These are phyloP conservation scores for Vaccinium myrtillus DNA, from an alignment of 148 eudicot genomes.

Conservation along the genomic window DNA sequence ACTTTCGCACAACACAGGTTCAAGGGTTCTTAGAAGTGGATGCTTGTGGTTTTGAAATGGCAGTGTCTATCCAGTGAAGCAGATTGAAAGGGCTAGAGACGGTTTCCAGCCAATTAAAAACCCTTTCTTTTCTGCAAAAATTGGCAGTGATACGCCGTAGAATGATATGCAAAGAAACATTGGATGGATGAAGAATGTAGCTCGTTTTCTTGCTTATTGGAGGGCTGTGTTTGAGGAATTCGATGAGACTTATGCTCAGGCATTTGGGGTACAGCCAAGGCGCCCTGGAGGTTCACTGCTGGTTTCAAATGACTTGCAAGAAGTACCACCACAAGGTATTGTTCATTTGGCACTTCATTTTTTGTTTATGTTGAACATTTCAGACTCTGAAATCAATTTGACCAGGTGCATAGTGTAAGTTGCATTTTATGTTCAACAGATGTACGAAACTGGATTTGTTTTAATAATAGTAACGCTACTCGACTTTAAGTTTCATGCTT, in stretches of 20 bases:
- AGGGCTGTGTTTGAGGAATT: conserved; percentile 43
- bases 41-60: conserved; percentile 64
- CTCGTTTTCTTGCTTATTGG: conserved; percentile 43
- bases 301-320: neutral
- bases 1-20: conserved; percentile 53
- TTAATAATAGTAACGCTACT: neutral
- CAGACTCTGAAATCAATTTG: neutral
- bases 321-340: neutral
- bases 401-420: neutral
- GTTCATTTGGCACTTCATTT: neutral
- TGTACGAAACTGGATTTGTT: neutral
- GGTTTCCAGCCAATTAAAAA: conserved; percentile 34
- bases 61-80: conserved; percentile 39
- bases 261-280: conserved; percentile 40
- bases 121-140: conserved; percentile 34
- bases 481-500: neutral
- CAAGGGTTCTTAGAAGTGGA: conserved; percentile 63
- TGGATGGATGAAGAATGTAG: conserved; percentile 31
- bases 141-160: neutral
- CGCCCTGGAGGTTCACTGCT: conserved; percentile 17
- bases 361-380: neutral
- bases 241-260: conserved; percentile 60
- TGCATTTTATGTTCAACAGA: neutral
- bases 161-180: conserved; percentile 21
- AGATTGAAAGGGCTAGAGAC: conserved; percentile 56